Conservation (phyloP, 202 grass and related monocot species). For the Carex sylvatica region DNA sequence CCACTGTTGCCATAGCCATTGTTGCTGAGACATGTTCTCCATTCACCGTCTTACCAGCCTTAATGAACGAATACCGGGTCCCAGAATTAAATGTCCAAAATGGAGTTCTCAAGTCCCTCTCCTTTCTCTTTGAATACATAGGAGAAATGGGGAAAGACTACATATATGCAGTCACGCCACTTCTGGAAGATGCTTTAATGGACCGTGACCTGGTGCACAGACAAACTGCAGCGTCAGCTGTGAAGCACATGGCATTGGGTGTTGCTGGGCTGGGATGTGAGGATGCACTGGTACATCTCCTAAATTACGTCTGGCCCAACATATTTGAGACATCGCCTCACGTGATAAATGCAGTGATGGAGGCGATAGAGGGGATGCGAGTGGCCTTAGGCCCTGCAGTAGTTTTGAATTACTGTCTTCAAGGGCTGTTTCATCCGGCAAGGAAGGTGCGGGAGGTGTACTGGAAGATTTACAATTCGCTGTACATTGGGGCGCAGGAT, state of each 20-base stretch:
- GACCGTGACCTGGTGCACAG: slow-evolving; percentile 91
- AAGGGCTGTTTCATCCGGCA: slow-evolving; percentile 92
- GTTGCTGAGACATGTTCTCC: slow-evolving; percentile 96
- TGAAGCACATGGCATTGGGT: slow-evolving; percentile 91
- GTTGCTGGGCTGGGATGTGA: slow-evolving; percentile 94
- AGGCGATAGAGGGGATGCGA: slow-evolving; percentile 92
- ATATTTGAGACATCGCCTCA: slow-evolving; percentile 98
- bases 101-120: slow-evolving; percentile 93
- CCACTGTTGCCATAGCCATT: slow-evolving; percentile 96
- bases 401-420: slow-evolving; percentile 89
- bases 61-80: slow-evolving; percentile 95
- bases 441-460: slow-evolving; percentile 98
- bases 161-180: slow-evolving; percentile 87
- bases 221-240: slow-evolving; percentile 91
- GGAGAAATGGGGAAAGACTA: slow-evolving; percentile 99
- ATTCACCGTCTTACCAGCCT: slow-evolving; percentile 82
- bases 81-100: slow-evolving; percentile 95
- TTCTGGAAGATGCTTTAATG: slow-evolving; percentile 98
- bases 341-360: slow-evolving; percentile 97
- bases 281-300: slow-evolving; percentile 90
- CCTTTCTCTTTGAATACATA: slow-evolving; percentile 96
- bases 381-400: slow-evolving; percentile 85
- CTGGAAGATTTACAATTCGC: slow-evolving; percentile 96
- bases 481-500: slow-evolving; percentile 91
- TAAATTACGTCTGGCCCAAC: slow-evolving; percentile 95